Evolutionary conservation across 768 basidiomycete species (phyloP).

Genomic region (Boletus rufocinnamomeus): DNA sequence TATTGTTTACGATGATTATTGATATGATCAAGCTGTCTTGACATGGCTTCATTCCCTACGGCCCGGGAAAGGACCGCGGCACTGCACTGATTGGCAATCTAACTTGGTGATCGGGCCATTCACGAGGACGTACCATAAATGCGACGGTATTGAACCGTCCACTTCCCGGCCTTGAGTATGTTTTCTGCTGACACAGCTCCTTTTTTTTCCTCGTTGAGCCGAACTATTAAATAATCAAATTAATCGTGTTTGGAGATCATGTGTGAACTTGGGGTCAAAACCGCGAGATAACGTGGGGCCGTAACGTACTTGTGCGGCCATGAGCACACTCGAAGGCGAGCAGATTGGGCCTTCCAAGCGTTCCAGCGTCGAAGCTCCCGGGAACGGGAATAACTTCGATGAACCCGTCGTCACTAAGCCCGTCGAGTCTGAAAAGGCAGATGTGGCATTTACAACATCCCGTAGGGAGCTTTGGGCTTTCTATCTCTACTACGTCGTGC

Average conservation of each 20-base stretch:
- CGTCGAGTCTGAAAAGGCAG: background rate
- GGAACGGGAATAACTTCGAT: background rate
- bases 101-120: too few relatives aligned
- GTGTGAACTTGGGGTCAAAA: background rate
- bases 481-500: slow-evolving; percentile 56
- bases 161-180: background rate
- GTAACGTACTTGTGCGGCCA: background rate
- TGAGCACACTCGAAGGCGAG: slow-evolving; percentile 4
- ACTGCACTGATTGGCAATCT: too few relatives aligned
- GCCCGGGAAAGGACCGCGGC: too few relatives aligned
- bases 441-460: slow-evolving; percentile 38
- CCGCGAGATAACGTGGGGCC: background rate
- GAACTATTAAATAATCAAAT: background rate
- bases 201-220: background rate
- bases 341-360: background rate
- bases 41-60: background rate
- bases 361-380: background rate
- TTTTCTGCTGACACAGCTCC: background rate
- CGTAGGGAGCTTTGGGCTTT: slow-evolving; percentile 58
- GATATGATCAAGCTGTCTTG: background rate
- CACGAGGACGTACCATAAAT: too few relatives aligned
- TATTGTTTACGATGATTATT: background rate
- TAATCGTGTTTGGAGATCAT: background rate
- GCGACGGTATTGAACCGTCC: background rate
- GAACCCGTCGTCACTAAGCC: background rate